Evolutionary conservation across 192 early-diverging fungal genomes (phyloP), one percentile per base, ranked within the genome.

Genomic region (Haplosporangium gracile): DNA sequence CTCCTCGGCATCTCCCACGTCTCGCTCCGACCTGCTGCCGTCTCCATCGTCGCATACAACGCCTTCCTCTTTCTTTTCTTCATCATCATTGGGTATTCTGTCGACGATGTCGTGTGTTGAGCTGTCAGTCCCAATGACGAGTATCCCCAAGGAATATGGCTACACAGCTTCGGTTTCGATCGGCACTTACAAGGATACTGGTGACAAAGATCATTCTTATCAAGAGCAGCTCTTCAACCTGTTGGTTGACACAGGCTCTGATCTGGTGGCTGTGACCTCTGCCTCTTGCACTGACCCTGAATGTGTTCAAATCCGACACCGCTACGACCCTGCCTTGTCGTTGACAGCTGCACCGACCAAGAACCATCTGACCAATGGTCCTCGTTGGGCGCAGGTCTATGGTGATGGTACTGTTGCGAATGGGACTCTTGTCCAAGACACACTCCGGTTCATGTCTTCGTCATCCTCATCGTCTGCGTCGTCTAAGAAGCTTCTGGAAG

Each of bases 181-280:
- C 36, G 84, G 84, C 26, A 86, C 79, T 6, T 79, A 71, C 47
- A 24, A 40, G 39, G 20, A 13, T 39, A 32, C 34, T 11, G 20
- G 40, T 8, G 42, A 34, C 43, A 22, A n/a, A 5, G 1, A n/a
- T 26, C 16, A 1, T 68, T 65, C 57, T 18, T 7, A 26, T 18
- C 55, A 57, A 57, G 36, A 36, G 36, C 55, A 57, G 26, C 24
- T 79, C 1, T 81, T 86, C 72, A 68, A 86, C n/a, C 55, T 86
- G 40, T 53, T 86, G 2, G 29, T 86, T 15, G 84, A 86, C 53
- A 86, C 84, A 0, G 84, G 84, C 11, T 86, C 84, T 2, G 84
- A 81, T 39, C 60, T 86, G 39, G 42, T 77, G 5, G 84, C 81
- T 1, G 79, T 86, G 18, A 81, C 76, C 16, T 86, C 84, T 5